Base-by-base conservation (phyloP, 176 grass and related monocot species). In the Phyllostachys edulis region DNA sequence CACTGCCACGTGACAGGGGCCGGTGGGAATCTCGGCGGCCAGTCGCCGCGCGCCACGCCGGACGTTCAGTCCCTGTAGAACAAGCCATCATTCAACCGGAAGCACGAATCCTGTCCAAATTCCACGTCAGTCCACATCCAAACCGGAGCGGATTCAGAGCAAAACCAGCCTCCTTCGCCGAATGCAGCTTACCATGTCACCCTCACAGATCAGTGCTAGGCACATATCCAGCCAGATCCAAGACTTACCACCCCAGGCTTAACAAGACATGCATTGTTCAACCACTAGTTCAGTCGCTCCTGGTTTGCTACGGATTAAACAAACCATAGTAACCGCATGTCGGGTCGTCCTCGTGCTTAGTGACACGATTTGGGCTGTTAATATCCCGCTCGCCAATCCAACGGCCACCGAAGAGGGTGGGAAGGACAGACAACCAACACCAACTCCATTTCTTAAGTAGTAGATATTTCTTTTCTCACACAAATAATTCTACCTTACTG, bases 81-180 rank as follows among this genome's bases (percentile, higher is more conserved):
- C 23, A 15, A 40, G 21, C 47, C 26, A 77, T 17, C 36, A 27
- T 67, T 84, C 24, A 17, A 57, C 47, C 7, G 18, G 47, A 64
- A 67, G 26, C 69, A 76, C 88, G 5, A 24, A 56, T 36, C 23
- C n/a, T 23, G 84, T 23, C 57, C 49, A 13, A 17, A 51, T 46
- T 77, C 71, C 83, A 73, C 26, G 39, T 86, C 88, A 78, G 40
- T 90, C 83, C 83, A 65, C 65, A 82, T 86, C 88, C 57, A 1
- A 72, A 85, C 63, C 15, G 37, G 54, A 17, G 52, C 44, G 18
- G 14, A 37, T 81, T 81, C 62, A 38, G 54, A 81, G 70, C 37
- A 3, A 82, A 88, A 71, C 73, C 74, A 49, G 7, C 6, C 47
- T 5, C 13, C 47, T 69, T 61, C 75, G 16, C 63, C 14, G 54